Conservation (phyloP, 2,329 filamentous ascomycete species). For the Aspergillus flavus region DNA sequence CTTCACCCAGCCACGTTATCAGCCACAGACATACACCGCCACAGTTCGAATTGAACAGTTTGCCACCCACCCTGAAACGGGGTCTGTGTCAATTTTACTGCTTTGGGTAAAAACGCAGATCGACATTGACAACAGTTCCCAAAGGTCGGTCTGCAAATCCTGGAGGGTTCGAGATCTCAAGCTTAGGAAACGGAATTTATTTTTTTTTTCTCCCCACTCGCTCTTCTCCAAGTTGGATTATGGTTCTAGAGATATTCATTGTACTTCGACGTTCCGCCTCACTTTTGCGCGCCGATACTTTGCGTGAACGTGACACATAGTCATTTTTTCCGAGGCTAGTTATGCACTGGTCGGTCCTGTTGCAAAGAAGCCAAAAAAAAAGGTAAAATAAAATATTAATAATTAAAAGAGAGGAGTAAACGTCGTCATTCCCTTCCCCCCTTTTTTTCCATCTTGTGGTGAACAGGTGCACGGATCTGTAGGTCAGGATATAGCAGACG, state of each 20-base stretch:
- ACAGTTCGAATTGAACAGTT: neutral
- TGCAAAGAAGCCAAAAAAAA: neutral
- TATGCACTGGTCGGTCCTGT: neutral
- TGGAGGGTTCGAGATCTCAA: neutral
- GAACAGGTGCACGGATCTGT: neutral
- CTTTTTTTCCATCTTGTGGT: neutral
- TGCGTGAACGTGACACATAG: neutral
- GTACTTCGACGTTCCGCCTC: neutral
- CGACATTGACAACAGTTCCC: neutral
- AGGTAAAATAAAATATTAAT: neutral
- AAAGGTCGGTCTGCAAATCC: neutral
- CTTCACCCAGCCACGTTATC: neutral
- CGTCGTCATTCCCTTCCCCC: neutral
- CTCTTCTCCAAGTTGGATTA: neutral
- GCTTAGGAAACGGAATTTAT: neutral
- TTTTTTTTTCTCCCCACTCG: neutral
- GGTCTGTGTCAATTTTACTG: neutral
- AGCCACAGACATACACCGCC: neutral
- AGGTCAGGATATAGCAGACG: neutral
- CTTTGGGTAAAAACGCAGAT: neutral
- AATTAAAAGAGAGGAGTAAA: neutral
- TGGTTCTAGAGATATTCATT: neutral
- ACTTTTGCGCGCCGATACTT: neutral
- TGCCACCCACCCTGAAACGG: neutral
- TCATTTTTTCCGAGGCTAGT: neutral